These are phyloP conservation scores for Bruguiera hainesii DNA, from an alignment of 441 rosid genomes.

Conservation along the genomic window DNA sequence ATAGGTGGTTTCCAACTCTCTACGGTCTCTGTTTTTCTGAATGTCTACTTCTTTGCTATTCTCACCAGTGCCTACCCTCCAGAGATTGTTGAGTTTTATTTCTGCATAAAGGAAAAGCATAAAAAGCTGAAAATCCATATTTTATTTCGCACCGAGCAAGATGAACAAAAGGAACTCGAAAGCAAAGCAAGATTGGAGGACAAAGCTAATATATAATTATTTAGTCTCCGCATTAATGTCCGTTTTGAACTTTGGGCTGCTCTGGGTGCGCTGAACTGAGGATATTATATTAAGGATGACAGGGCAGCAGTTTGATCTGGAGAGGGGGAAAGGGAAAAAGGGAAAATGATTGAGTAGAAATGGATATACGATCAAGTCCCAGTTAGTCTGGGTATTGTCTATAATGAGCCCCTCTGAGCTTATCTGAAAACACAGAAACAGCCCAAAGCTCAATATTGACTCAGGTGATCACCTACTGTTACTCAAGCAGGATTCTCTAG, in stretches of 20 bases:
- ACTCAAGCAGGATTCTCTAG: neutral
- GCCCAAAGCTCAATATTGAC: neutral
- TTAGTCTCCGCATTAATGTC: neutral
- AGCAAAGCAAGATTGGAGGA: neutral
- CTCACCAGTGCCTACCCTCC: constrained; percentile 86
- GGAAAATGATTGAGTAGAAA: neutral
- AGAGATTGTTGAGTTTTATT: constrained; percentile 45
- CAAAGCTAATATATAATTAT: constrained; percentile 4
- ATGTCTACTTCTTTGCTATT: constrained; percentile 88
- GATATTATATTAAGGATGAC: neutral
- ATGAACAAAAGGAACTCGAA: neutral
- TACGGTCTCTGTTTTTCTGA: constrained; percentile 81
- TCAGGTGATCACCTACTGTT: neutral
- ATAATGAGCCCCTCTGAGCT: constrained; percentile 12
- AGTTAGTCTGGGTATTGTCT: no score
- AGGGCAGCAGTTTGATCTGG: neutral
- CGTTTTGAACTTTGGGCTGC: neutral
- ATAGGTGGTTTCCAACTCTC: constrained; percentile 78
- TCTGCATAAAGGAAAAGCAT: constrained; percentile 55
- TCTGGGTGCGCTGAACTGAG: no score
- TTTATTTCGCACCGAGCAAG: constrained; percentile 9
- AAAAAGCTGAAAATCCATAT: constrained; percentile 25
- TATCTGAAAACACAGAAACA: neutral
- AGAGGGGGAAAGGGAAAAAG: neutral
- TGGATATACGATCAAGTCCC: neutral